A percentile compares a stretch with the other conserved stretches of the same genome.
Evolutionary conservation across 495 filamentous ascomycete genomes (phyloP).

Genomic region (Penicillium cataractarum): DNA sequence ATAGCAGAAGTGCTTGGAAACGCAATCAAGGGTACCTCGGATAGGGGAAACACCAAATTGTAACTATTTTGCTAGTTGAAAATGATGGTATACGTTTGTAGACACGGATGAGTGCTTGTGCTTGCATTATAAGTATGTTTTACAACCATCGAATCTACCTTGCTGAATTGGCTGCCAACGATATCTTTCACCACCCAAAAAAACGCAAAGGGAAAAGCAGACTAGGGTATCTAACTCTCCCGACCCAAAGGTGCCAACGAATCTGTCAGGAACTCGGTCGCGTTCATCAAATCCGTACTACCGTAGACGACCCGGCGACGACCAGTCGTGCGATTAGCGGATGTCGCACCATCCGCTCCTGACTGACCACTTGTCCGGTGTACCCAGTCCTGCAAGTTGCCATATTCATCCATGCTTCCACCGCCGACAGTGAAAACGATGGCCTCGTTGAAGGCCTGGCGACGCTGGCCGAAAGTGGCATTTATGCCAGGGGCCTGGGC

Average conservation of each 20-base stretch:
- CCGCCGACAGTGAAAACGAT: constrained; percentile 97
- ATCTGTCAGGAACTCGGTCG: constrained; percentile 79
- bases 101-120: constrained; percentile 8
- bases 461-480: constrained; percentile 89
- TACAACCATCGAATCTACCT: constrained; percentile 17
- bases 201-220: background rate
- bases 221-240: constrained; percentile 51
- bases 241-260: constrained; percentile 80
- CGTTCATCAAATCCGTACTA: constrained; percentile 91
- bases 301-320: constrained; percentile 90
- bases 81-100: background rate
- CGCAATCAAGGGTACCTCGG: background rate
- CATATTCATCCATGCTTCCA: constrained; percentile 98
- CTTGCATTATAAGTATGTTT: constrained; percentile 28
- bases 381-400: constrained; percentile 96
- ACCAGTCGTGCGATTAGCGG: constrained; percentile 45
- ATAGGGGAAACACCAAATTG: background rate
- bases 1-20: background rate
- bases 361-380: constrained; percentile 65
- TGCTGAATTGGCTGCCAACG: background rate
- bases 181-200: background rate
- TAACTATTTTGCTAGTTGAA: background rate
- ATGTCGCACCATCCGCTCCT: constrained; percentile 49
- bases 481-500: constrained; percentile 64
- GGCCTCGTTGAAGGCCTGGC: constrained; percentile 93